A percentile compares a stretch with the other conserved stretches of the same genome.
Evolutionary conservation across 1,139 yeast genomes (phyloP).

Genomic region (Candida buenavistaensis): DNA sequence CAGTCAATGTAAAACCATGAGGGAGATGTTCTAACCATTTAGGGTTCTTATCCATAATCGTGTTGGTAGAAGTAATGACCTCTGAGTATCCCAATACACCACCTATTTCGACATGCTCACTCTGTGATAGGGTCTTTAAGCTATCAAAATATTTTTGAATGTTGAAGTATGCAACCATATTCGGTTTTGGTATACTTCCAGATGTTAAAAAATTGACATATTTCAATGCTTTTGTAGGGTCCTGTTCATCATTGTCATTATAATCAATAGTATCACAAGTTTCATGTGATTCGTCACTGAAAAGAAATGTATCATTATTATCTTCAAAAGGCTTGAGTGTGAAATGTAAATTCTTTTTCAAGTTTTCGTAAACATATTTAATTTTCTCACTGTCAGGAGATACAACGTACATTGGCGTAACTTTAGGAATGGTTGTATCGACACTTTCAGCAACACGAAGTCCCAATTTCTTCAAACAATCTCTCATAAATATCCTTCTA

Average conservation of each 20-base stretch:
- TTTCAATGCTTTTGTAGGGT: slow-evolving; percentile 54
- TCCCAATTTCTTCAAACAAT: slow-evolving; percentile 60
- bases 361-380: slow-evolving; percentile 25
- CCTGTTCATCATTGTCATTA: slow-evolving; percentile 9
- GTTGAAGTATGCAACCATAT: slow-evolving; percentile 72
- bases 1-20: slow-evolving; percentile 69
- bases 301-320: slow-evolving; percentile 52
- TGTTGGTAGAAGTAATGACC: slow-evolving; percentile 85
- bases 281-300: slow-evolving; percentile 32
- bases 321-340: slow-evolving; percentile 48
- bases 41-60: slow-evolving; percentile 74
- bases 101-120: slow-evolving; percentile 50
- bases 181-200: slow-evolving; percentile 43
- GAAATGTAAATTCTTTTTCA: slow-evolving; percentile 44
- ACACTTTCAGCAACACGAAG: slow-evolving; percentile 59
- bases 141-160: slow-evolving; percentile 53
- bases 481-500: slow-evolving; percentile 57
- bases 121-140: slow-evolving; percentile 32
- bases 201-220: slow-evolving; percentile 48
- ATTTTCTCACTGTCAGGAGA: slow-evolving; percentile 26
- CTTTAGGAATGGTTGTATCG: slow-evolving; percentile 56
- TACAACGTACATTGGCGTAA: slow-evolving; percentile 62
- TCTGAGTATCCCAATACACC: slow-evolving; percentile 73
- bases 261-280: slow-evolving; percentile 14
- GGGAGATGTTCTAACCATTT: slow-evolving; percentile 60